Conservation (phyloP, 305 asterid species). For the Nicotiana rustica region DNA sequence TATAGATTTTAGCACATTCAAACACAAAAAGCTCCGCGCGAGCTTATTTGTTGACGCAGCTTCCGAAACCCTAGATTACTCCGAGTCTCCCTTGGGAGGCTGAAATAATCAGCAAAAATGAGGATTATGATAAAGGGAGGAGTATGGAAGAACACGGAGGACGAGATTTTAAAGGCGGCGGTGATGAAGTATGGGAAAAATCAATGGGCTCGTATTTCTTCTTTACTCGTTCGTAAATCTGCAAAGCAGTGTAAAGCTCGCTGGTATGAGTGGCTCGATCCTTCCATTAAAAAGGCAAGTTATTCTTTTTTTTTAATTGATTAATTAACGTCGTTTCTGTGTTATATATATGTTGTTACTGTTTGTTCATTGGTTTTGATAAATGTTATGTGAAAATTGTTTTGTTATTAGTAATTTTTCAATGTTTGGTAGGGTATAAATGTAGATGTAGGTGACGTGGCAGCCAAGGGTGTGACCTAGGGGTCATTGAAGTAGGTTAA, state of each 20-base stretch:
- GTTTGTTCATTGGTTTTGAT: too few species aligned
- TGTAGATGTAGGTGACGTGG: too few species aligned
- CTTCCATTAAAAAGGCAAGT: conserved; percentile 85
- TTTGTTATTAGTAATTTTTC: too few species aligned
- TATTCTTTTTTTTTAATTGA: not conserved
- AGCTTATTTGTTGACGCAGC: not conserved
- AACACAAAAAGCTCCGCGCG: not conserved
- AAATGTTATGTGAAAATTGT: too few species aligned
- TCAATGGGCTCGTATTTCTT: conserved; percentile 97
- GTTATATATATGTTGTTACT: too few species aligned
- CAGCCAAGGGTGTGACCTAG: too few species aligned
- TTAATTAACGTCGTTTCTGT: not conserved
- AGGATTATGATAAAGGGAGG: conserved; percentile 99
- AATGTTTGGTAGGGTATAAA: too few species aligned
- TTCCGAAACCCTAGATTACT: conserved; percentile 13
- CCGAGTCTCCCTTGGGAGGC: conserved; percentile 13
- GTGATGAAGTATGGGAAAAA: conserved; percentile 99
- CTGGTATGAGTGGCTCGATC: conserved; percentile 99
- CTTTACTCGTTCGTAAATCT: conserved; percentile 89
- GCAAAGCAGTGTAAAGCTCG: conserved; percentile 99
- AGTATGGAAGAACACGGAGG: conserved; percentile 99
- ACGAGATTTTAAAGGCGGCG: conserved; percentile 94
- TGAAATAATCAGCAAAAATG: conserved; percentile 51
- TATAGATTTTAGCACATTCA: not conserved
- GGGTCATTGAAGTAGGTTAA: too few species aligned